These are phyloP conservation scores for Umbilicus rupestris DNA, from an alignment of 164 flowering plant genomes.

Conservation along the genomic window DNA sequence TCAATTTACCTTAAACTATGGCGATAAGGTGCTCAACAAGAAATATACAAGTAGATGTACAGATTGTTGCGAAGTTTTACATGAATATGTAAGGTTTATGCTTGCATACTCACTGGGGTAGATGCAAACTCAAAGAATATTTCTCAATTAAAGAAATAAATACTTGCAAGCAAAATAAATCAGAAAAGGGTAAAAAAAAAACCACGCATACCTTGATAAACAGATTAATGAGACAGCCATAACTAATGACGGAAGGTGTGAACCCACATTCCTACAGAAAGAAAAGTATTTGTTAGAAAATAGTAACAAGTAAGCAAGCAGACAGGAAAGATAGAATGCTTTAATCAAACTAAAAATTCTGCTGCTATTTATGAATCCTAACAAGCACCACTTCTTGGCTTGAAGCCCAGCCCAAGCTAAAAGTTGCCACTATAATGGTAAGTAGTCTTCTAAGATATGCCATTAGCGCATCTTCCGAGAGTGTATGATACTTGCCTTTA, in stretches of 20 bases:
- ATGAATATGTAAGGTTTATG: not conserved
- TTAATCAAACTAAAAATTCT: not conserved
- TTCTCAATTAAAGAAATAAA: not conserved
- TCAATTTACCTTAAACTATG: not conserved
- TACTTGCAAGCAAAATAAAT: not conserved
- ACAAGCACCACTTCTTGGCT: not conserved
- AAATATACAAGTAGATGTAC: not conserved
- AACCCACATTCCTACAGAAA: conserved; percentile 80
- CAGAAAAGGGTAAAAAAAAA: not conserved
- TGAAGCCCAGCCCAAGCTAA: not conserved
- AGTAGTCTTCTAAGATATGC: not conserved
- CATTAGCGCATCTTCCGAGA: not conserved
- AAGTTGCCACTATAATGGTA: not conserved
- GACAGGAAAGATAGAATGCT: not conserved
- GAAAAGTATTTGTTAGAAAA: conserved; percentile 1
- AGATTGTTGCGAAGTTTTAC: not conserved
- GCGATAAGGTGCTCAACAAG: not conserved
- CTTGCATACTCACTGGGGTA: not conserved
- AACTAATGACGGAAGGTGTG: conserved; percentile 72
- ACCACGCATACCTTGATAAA: conserved; percentile 52
- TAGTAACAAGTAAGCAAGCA: not conserved
- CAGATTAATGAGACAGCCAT: conserved; percentile 89
- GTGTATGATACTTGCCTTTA: conserved; percentile 44
- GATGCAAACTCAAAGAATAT: too few relatives aligned
- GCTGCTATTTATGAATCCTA: not conserved